Base-by-base conservation (phyloP, 2,329 filamentous ascomycete species). In the Mariannaea sp. region DNA sequence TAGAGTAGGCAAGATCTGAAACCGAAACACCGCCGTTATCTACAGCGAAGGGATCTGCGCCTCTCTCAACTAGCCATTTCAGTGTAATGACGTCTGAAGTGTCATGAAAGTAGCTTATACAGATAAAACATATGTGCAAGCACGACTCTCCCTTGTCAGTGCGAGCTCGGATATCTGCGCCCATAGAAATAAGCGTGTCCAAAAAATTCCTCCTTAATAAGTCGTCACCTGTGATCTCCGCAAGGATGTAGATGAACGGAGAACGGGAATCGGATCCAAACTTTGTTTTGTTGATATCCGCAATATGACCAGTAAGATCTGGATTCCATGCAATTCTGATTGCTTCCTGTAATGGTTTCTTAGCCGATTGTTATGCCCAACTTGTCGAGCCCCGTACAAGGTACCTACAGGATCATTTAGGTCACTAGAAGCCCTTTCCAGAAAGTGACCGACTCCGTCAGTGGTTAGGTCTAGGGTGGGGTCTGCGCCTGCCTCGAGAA, bases 401-500 rank as follows among this genome's bases (percentile, higher is more conserved):
- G 26, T 22, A 24, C 35, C 5, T 20, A 40, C 16, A 16, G 20
- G 22, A 8, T 1, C 12, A 8, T 5, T 16, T 13, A n/a, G n/a
- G n/a, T 13, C 3, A 3, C 16, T 12, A 39, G 27, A 27, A 19
- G n/a, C 7, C 6, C 10, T 10, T 5, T 20, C 9, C 12, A 29
- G 22, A 38, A 38, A 47, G 6, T 4, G 7, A 14, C 22, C 22
- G 22, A 9, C 20, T 14, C 13, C 9, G 12, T 24, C 6, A 16
- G 20, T 27, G 27, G 30, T 13, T 16, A 47, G 7, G 10, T 32
- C 2, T 6, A 48, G 10, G 5, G 49, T 40, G 24, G 53, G 53
- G 16, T 55, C 44, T n/a, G 47, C 58, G 7, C 49, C 53, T 1
- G 56, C 56, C 7, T 46, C 35, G 1, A 59, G 8, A 17, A 61